phyloP scores from a whole-genome alignment of 1,139 yeast genomes.

The Sugiyamaella pinicola region DNA sequence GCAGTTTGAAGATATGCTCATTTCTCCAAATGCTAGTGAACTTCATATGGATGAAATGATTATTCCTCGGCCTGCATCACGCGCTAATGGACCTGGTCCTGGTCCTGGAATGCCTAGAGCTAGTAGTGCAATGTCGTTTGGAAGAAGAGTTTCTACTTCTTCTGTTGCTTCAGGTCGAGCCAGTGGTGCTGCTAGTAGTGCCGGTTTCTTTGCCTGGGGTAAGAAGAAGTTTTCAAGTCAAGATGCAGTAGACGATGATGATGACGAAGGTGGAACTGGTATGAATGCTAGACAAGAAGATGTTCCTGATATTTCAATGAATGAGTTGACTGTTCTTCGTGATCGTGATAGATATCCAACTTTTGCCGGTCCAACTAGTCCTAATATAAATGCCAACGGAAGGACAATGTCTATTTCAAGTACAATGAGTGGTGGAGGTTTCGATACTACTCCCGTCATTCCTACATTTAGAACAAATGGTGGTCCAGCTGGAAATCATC shows the following conservation, averaged over 20 bases:
- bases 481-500: slow-evolving; percentile 11
- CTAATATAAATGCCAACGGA: slow-evolving; percentile 21
- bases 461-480: slow-evolving; percentile 37
- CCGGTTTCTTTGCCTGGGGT: slow-evolving; percentile 26
- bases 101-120: slow-evolving; percentile 21
- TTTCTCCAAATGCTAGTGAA: slow-evolving; percentile 21
- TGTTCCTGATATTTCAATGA: slow-evolving; percentile 32
- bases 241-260: slow-evolving; percentile 14
- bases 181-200: slow-evolving; percentile 13
- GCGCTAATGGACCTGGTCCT: too few relatives aligned
- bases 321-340: slow-evolving; percentile 34
- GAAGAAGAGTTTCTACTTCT: slow-evolving; percentile 25
- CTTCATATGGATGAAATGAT: slow-evolving; percentile 17
- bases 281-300: slow-evolving; percentile 25
- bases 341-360: slow-evolving; percentile 44
- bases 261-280: slow-evolving; percentile 29
- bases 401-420: slow-evolving; percentile 41
- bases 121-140: slow-evolving; percentile 17
- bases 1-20: slow-evolving; percentile 34
- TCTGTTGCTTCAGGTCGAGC: slow-evolving; percentile 21
- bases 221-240: slow-evolving; percentile 8
- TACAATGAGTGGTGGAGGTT: slow-evolving; percentile 36
- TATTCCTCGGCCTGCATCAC: slow-evolving; percentile 14
- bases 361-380: slow-evolving; percentile 25
- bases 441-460: slow-evolving; percentile 44